phyloP scores from a whole-genome alignment of 2,329 filamentous ascomycete species.

The Parastagonospora nodorum region DNA sequence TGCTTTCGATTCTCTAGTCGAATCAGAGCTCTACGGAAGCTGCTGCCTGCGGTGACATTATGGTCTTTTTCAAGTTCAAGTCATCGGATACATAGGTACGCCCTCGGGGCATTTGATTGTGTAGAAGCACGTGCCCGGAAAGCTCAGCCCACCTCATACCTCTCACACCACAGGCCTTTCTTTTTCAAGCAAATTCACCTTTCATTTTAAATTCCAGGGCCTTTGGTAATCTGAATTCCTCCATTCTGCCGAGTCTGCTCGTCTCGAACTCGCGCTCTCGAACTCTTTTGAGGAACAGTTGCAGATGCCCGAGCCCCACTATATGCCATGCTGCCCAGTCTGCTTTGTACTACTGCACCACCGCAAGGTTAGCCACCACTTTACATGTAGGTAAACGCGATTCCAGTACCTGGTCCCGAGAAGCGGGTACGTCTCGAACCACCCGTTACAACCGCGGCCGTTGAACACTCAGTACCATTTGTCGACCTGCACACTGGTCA shows the following conservation, averaged over 20 bases:
- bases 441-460: conserved; percentile 31
- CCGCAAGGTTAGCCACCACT: conserved; percentile 22
- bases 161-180: too few relatives aligned
- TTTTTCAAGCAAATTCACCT: background rate
- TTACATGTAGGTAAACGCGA: conserved; percentile 3
- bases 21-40: too few relatives aligned
- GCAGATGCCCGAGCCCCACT: conserved; percentile 17
- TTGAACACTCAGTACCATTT: conserved; percentile 2
- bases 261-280: conserved; percentile 7
- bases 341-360: conserved; percentile 17
- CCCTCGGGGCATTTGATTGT: too few relatives aligned
- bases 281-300: conserved; percentile 13
- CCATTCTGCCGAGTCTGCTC: background rate
- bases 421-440: conserved; percentile 26
- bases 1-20: too few relatives aligned
- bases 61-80: too few relatives aligned
- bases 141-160: too few relatives aligned
- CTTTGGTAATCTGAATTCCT: background rate
- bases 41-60: too few relatives aligned
- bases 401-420: conserved; percentile 21
- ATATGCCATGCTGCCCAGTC: conserved; percentile 46
- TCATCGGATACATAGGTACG: too few relatives aligned
- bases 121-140: too few relatives aligned
- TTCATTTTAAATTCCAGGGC: background rate
- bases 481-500: too few relatives aligned